These are phyloP conservation scores for Populus hybrid DNA, from an alignment of 441 rosid species.

Conservation along the genomic window DNA sequence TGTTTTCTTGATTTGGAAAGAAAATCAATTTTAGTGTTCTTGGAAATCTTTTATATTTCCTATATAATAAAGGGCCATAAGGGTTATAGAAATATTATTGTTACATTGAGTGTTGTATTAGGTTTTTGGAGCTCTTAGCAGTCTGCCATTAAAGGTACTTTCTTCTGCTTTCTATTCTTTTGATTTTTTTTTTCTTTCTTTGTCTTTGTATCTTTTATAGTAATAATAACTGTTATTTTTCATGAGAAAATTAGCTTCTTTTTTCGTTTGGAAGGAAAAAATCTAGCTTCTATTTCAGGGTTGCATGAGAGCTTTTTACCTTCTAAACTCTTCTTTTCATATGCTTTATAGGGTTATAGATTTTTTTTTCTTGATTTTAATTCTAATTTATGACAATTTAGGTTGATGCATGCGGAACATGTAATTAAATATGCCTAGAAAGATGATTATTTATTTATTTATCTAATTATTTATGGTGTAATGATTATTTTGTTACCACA, in stretches of 20 bases:
- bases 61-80: not conserved
- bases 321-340: not conserved
- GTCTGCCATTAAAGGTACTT: not conserved
- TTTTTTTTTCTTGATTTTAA: not conserved
- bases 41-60: not conserved
- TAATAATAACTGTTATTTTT: not conserved
- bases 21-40: not conserved
- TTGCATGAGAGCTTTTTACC: not conserved
- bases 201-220: not conserved
- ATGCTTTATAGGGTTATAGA: not conserved
- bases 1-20: not conserved
- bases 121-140: not conserved
- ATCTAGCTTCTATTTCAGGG: not conserved
- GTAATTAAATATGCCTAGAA: not conserved
- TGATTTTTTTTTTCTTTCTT: not conserved
- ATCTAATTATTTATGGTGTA: not conserved
- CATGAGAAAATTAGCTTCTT: not conserved
- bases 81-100: not conserved
- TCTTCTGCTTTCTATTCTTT: not conserved
- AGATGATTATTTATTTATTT: not conserved
- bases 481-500: not conserved
- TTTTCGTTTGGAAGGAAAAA: not conserved
- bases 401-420: not conserved
- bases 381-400: no score
- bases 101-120: not conserved